Evolutionary conservation across 176 grass and related monocot species (phyloP).

Genomic region (Chrysopogon serrulatus): DNA sequence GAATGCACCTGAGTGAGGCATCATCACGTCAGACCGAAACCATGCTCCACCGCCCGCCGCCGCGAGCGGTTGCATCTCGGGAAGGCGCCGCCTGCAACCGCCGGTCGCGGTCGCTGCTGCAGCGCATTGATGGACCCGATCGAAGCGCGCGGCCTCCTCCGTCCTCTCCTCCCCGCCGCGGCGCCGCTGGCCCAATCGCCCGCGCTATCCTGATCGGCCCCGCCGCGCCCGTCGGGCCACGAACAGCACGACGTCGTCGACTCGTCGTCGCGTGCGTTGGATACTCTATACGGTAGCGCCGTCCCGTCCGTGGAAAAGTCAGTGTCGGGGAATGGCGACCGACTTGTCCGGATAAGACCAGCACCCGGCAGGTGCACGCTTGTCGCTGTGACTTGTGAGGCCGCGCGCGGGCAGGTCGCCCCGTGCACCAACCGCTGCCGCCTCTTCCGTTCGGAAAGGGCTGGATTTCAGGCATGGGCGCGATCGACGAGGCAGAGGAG

Average conservation of each 20-base stretch:
- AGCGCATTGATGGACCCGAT: not conserved
- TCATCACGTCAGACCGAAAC: not conserved
- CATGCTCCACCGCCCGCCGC: not conserved
- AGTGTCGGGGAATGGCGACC: not conserved
- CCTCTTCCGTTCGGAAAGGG: not conserved
- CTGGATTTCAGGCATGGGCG: not conserved
- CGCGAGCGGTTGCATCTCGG: not conserved
- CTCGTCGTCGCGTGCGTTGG: not conserved
- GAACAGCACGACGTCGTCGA: not conserved
- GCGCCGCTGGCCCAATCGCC: not conserved
- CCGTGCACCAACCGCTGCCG: slow-evolving; percentile 7
- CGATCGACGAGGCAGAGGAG: not conserved
- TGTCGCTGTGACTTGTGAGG: not conserved
- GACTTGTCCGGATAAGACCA: slow-evolving; percentile 20
- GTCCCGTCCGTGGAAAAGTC: not conserved
- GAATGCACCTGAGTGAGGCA: not conserved
- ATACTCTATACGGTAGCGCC: not conserved
- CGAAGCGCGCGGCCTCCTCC: not conserved
- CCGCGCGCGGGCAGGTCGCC: slow-evolving; percentile 17
- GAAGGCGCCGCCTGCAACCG: slow-evolving; percentile 5
- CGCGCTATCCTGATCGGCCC: not conserved
- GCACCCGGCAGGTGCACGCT: not conserved
- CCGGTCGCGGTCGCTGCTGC: not conserved
- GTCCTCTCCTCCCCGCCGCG: not conserved
- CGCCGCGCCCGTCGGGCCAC: not conserved